Evolutionary conservation across 2,329 filamentous ascomycete genomes (phyloP).

Genomic region (Plectosphaerella sp.): DNA sequence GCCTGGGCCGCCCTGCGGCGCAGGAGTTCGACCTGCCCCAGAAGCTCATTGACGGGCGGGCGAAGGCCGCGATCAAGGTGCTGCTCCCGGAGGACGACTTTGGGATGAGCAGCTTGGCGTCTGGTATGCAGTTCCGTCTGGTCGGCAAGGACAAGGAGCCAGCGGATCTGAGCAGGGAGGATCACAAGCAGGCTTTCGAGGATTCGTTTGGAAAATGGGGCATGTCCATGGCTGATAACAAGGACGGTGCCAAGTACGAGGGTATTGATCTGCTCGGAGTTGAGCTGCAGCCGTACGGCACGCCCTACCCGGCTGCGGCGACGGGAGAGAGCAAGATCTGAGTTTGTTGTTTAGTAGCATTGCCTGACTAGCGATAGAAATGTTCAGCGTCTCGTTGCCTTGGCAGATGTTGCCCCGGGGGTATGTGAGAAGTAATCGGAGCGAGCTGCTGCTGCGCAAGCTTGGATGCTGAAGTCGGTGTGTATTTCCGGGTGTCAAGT

Average conservation of each 20-base stretch:
- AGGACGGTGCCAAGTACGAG: slow-evolving; percentile 23
- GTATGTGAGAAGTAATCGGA: too few species aligned
- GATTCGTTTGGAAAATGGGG: slow-evolving; percentile 22
- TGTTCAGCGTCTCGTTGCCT: too few species aligned
- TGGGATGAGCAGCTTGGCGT: slow-evolving; percentile 21
- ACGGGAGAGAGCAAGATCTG: too few species aligned
- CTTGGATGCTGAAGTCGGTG: too few species aligned
- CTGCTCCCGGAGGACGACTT: slow-evolving; percentile 48
- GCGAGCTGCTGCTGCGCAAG: too few species aligned
- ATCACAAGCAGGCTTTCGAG: slow-evolving; percentile 22
- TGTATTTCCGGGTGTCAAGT: too few species aligned
- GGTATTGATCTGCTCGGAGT: slow-evolving; percentile 24
- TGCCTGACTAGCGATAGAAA: too few species aligned
- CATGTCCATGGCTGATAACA: slow-evolving; percentile 22
- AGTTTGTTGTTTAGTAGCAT: too few species aligned
- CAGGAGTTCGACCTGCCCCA: slow-evolving; percentile 24
- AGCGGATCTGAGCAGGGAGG: slow-evolving; percentile 22
- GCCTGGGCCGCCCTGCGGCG: slow-evolving; percentile 38
- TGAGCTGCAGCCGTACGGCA: slow-evolving; percentile 25
- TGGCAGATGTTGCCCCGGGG: too few species aligned
- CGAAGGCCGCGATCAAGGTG: slow-evolving; percentile 41
- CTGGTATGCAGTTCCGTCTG: slow-evolving; percentile 27
- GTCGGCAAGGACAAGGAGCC: slow-evolving; percentile 25
- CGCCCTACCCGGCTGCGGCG: too few species aligned
- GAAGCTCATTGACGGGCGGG: slow-evolving; percentile 28